Conservation (phyloP, 352 stramenopile species). For the Albugo candida region DNA sequence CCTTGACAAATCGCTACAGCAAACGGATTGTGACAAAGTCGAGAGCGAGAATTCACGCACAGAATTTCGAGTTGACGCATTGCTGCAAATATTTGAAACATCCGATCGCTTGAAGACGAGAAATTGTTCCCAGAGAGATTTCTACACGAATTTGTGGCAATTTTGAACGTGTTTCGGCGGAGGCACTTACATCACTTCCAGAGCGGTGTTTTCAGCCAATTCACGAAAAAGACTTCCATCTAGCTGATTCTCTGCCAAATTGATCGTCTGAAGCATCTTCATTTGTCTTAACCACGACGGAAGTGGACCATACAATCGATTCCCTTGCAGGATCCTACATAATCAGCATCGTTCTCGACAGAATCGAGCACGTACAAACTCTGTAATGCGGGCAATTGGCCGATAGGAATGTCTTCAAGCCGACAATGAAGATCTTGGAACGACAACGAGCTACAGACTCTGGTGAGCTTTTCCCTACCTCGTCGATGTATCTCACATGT, state of each 20-base stretch:
- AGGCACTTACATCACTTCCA: slow-evolving; percentile 34
- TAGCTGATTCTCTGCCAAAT: slow-evolving; percentile 26
- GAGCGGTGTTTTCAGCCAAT: slow-evolving; percentile 28
- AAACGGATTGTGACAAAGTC: not conserved
- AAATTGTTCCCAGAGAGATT: slow-evolving; percentile 21
- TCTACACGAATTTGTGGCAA: slow-evolving; percentile 6
- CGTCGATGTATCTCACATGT: slow-evolving; percentile 20
- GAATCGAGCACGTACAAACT: slow-evolving; percentile 24
- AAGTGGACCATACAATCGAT: slow-evolving; percentile 27
- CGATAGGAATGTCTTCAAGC: slow-evolving; percentile 31
- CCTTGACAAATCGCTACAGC: not conserved
- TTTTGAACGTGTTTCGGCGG: not conserved
- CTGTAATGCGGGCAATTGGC: slow-evolving; percentile 44
- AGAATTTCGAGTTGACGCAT: slow-evolving; percentile 18
- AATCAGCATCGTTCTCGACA: not conserved
- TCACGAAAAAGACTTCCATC: slow-evolving; percentile 19
- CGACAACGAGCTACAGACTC: slow-evolving; percentile 24
- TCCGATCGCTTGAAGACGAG: slow-evolving; percentile 10
- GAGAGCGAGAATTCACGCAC: not conserved
- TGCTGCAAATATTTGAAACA: slow-evolving; percentile 19
- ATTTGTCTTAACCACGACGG: slow-evolving; percentile 43
- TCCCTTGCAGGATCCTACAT: slow-evolving; percentile 29
- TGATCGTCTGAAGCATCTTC: slow-evolving; percentile 37
- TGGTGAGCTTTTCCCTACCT: not conserved
- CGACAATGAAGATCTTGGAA: slow-evolving; percentile 24